phyloP scores from a whole-genome alignment of 2,329 filamentous ascomycete genomes.

The Talaromyces sp. region DNA sequence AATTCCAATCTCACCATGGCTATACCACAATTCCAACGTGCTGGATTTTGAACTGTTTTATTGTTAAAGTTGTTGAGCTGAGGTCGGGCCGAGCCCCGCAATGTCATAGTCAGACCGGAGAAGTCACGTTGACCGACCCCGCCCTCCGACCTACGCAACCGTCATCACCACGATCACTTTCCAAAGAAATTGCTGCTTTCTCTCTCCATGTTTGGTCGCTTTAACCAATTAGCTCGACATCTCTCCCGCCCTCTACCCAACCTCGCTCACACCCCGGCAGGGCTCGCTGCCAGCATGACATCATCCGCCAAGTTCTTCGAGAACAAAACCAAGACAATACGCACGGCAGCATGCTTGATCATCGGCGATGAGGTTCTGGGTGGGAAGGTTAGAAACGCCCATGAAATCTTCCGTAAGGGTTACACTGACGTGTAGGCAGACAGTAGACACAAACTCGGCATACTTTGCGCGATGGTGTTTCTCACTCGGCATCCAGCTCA shows the following conservation, averaged over 20 bases:
- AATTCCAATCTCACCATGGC: background rate
- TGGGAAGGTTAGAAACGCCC: slow-evolving; percentile 70
- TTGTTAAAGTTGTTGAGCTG: background rate
- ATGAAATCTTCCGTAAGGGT: no score
- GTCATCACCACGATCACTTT: background rate
- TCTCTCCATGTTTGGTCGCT: slow-evolving; percentile 64
- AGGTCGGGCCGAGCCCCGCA: background rate
- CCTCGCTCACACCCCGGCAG: slow-evolving; percentile 45
- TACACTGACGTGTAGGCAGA: slow-evolving; percentile 39
- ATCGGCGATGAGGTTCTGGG: slow-evolving; percentile 97
- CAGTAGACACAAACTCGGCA: slow-evolving; percentile 61
- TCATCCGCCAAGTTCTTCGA: slow-evolving; percentile 31
- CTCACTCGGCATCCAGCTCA: slow-evolving; percentile 62
- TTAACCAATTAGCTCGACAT: slow-evolving; percentile 69
- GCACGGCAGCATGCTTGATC: slow-evolving; percentile 86
- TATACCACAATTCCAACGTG: background rate
- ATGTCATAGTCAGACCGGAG: background rate
- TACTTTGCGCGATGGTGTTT: slow-evolving; percentile 64
- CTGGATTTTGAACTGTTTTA: background rate
- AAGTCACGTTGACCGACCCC: background rate
- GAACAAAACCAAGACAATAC: slow-evolving; percentile 56
- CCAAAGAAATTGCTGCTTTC: background rate
- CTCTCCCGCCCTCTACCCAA: slow-evolving; percentile 59
- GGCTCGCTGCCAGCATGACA: slow-evolving; percentile 34
- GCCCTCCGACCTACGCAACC: background rate